Conservation (phyloP, 148 eudicot genomes). For the Camellia lanceoleosa region DNA sequence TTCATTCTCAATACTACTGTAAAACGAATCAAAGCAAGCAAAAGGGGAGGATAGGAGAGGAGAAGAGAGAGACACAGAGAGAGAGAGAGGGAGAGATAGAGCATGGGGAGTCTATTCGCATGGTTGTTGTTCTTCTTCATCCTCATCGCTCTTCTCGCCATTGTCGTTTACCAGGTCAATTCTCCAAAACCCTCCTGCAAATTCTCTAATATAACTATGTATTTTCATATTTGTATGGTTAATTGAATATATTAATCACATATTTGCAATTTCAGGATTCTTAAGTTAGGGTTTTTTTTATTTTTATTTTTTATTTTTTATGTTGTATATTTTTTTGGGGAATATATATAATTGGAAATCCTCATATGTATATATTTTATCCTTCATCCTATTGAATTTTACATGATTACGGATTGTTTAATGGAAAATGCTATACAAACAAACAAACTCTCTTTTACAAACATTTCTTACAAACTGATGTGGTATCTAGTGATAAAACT, state of each 20-base stretch:
- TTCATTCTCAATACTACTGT: neutral
- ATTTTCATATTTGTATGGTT: neutral
- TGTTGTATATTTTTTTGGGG: neutral
- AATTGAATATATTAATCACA: neutral
- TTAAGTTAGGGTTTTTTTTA: neutral
- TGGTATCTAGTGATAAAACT: too few relatives aligned
- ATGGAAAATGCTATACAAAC: too few relatives aligned
- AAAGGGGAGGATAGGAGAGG: neutral
- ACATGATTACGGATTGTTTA: neutral
- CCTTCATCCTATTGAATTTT: neutral
- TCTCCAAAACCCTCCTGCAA: constrained; percentile 1
- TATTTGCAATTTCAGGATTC: neutral
- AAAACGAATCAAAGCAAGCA: neutral
- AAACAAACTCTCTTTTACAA: too few relatives aligned
- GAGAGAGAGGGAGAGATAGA: neutral
- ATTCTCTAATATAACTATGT: neutral
- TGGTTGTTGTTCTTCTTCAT: constrained; percentile 84
- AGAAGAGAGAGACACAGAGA: too few relatives aligned
- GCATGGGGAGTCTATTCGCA: constrained; percentile 55
- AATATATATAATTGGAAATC: constrained; percentile 1
- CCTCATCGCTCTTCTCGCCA: constrained; percentile 57
- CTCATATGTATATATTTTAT: neutral
- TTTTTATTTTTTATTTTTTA: neutral
- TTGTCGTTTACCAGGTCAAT: constrained; percentile 68
- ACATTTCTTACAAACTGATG: too few relatives aligned